These are phyloP conservation scores for Dipteronia dyeriana DNA, from an alignment of 345 rosid genomes.

Conservation along the genomic window DNA sequence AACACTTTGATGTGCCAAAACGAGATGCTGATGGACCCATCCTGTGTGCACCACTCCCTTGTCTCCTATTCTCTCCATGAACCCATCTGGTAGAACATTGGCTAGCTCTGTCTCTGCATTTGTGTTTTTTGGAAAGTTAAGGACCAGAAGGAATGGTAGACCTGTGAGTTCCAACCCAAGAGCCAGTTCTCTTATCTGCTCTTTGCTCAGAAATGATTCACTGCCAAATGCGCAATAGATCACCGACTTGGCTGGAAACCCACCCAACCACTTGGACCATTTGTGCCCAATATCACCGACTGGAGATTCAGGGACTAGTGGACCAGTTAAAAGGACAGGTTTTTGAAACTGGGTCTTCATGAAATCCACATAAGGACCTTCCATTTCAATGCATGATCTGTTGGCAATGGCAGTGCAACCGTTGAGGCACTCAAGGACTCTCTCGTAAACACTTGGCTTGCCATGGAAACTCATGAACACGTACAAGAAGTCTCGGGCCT, in stretches of 20 bases:
- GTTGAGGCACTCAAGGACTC: background rate
- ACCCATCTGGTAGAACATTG: conserved; percentile 28
- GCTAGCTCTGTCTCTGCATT: conserved; percentile 9
- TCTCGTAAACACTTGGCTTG: background rate
- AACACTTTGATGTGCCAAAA: conserved; percentile 26
- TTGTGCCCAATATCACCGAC: conserved; percentile 26
- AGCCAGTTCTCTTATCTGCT: conserved; percentile 29
- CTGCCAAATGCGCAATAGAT: conserved; percentile 37
- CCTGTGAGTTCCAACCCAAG: conserved; percentile 38
- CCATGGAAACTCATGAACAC: conserved; percentile 27
- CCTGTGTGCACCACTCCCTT: conserved; percentile 30
- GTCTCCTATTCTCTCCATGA: conserved; percentile 30
- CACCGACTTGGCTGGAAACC: conserved; percentile 28
- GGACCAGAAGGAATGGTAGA: conserved; percentile 33
- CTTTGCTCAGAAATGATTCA: conserved; percentile 30
- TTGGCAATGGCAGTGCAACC: conserved; percentile 15
- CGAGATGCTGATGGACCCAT: conserved; percentile 39
- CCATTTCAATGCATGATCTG: conserved; percentile 32
- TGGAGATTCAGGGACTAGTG: conserved; percentile 30
- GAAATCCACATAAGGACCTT: conserved; percentile 30
- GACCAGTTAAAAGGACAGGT: conserved; percentile 29
- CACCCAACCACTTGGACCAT: conserved; percentile 32
- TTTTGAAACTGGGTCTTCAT: conserved; percentile 26
- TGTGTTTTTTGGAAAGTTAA: conserved; percentile 26
- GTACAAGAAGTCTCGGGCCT: conserved; percentile 18